These are phyloP conservation scores for Tolypocladium guangdongense DNA, from an alignment of 2,329 filamentous ascomycete species.

Conservation along the genomic window DNA sequence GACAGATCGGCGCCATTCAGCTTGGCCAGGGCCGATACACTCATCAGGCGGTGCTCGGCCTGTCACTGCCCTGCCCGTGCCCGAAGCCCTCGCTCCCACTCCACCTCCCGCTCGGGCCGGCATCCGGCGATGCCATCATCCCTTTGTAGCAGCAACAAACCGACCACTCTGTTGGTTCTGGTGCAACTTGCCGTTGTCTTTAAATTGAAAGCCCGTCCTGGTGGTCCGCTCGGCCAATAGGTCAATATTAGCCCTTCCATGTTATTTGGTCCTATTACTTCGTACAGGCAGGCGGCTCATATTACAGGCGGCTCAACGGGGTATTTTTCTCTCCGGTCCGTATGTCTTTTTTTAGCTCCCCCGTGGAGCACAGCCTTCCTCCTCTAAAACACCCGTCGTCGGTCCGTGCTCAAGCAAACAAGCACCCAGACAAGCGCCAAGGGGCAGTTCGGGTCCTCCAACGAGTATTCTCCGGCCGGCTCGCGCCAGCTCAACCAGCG, in stretches of 20 bases:
- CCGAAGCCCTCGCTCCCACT: not conserved
- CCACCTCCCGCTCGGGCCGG: slow-evolving; percentile 3
- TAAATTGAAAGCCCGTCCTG: no score
- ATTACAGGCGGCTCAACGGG: not conserved
- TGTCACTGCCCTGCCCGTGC: not conserved
- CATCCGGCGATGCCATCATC: not conserved
- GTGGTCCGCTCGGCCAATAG: no score
- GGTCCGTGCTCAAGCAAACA: not conserved
- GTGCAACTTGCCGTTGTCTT: not conserved
- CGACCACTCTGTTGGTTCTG: not conserved
- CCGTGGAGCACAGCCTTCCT: not conserved
- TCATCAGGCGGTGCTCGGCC: not conserved
- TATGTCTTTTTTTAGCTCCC: not conserved
- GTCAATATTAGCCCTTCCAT: no score
- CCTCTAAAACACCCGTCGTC: not conserved
- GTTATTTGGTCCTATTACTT: no score
- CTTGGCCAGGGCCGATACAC: not conserved
- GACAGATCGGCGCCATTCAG: not conserved
- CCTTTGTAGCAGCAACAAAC: not conserved
- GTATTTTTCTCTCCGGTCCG: not conserved
- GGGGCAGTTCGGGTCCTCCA: not conserved
- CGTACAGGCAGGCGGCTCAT: no score
- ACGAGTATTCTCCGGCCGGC: not conserved
- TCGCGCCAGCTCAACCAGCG: not conserved
- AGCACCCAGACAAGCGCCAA: not conserved